Base-by-base conservation (phyloP, 1,139 yeast genomes). In the Nadsonia commutata region DNA sequence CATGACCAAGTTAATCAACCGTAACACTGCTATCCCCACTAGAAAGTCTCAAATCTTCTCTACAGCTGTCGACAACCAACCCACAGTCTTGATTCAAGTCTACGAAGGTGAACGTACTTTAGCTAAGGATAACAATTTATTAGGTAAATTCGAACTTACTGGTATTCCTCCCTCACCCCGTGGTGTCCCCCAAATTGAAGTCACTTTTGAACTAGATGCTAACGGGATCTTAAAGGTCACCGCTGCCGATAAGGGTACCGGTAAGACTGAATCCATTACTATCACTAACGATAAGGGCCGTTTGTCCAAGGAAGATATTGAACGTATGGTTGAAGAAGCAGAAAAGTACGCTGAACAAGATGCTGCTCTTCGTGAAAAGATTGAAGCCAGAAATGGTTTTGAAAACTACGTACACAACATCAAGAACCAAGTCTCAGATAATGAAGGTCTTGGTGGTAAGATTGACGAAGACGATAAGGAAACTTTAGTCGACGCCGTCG, bases 111-210 rank as follows among this genome's bases (percentile, higher is more conserved):
- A 88, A 72, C 84, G 97, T 70, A 82, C 95, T 47, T 75, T 83
- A 72, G 85, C 94, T 51, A 84, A 84, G 71, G 96, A 88, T 69
- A 88, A 88, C 76, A 88, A 88, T 71, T 70, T 81, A 62, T 76
- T 88, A 57, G 97, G 97, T 68, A 88, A 88, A 72, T 88, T 88
- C 64, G 96, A 88, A 67, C 77, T 88, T 58, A 73, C 86, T 50
- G 95, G 95, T 64, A 88, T 88, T 55, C 96, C 97, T 61, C 94
- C 97, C 53, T 94, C 96, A 46, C 96, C 95, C 69, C 84, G 95
- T 72, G 97, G 97, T 70, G 85, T 80, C 52, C 95, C 96, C 58
- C 95, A 86, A 71, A 84, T 86, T 59, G 96, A 86, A 72, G 95
- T 88, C 55, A 85, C 95, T 50, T 86, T 86, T 61, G 94, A 85